These are phyloP conservation scores for Yamadazyma triangularis DNA, from an alignment of 1,139 yeast genomes.

Conservation along the genomic window DNA sequence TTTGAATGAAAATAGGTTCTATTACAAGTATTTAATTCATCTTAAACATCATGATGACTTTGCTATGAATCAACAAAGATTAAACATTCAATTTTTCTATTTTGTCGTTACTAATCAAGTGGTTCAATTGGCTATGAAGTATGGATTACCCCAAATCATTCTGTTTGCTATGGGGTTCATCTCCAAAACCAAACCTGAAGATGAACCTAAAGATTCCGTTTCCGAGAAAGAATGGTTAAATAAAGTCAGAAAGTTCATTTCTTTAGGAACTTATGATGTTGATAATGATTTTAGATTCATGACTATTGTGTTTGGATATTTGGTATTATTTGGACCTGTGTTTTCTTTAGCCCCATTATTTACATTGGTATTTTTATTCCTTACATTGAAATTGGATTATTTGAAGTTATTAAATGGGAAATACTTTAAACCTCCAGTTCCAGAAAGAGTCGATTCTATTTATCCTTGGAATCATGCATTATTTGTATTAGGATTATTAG, in stretches of 20 bases:
- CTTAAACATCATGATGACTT: constrained; percentile 46
- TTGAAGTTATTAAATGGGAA: constrained; percentile 50
- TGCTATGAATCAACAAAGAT: constrained; percentile 60
- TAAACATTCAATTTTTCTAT: constrained; percentile 68
- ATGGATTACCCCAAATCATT: constrained; percentile 34
- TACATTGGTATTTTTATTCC: constrained; percentile 53
- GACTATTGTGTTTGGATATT: constrained; percentile 77
- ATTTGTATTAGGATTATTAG: constrained; percentile 65
- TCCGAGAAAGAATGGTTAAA: constrained; percentile 53
- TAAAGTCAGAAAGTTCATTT: constrained; percentile 49
- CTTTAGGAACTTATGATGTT: constrained; percentile 59
- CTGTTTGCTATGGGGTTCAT: constrained; percentile 12
- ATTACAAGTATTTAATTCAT: constrained; percentile 35
- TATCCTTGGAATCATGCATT: constrained; percentile 77
- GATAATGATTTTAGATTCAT: constrained; percentile 71
- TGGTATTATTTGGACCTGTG: constrained; percentile 79
- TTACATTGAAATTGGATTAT: constrained; percentile 46
- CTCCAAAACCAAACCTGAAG: constrained; percentile 20
- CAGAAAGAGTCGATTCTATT: constrained; percentile 60
- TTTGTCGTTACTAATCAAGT: constrained; percentile 80
- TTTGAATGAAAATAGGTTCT: constrained; percentile 27
- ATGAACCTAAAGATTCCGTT: constrained; percentile 37
- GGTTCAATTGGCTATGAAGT: constrained; percentile 57
- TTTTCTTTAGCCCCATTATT: constrained; percentile 87
- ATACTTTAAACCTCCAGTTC: constrained; percentile 60